Evolutionary conservation across 2,329 filamentous ascomycete genomes (phyloP).

Genomic region (Lecanicillium sp.): DNA sequence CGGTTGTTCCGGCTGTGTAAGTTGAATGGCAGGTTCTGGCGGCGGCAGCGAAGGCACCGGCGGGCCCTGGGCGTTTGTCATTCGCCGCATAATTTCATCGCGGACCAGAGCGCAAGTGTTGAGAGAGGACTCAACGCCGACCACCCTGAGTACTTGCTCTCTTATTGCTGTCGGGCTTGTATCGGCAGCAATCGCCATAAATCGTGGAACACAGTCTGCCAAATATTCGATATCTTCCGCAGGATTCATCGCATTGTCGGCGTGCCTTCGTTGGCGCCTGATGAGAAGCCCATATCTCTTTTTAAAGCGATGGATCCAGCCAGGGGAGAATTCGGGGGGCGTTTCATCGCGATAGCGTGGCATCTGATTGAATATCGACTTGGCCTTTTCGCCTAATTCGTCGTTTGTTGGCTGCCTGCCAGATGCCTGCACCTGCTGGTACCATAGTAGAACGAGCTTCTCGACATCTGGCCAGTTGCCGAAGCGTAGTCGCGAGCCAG

Average conservation of each 20-base stretch:
- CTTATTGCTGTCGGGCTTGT: conserved; percentile 52
- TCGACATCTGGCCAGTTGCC: conserved; percentile 58
- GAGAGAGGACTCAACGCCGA: conserved; percentile 47
- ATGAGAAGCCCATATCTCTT: conserved; percentile 53
- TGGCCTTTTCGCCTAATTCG: conserved; percentile 54
- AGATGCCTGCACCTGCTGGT: conserved; percentile 40
- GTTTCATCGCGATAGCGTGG: conserved; percentile 52
- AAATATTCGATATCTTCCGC: conserved; percentile 52
- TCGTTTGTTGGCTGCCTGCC: conserved; percentile 54
- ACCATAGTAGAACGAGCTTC: conserved; percentile 48
- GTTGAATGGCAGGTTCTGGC: conserved; percentile 15
- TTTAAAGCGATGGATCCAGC: conserved; percentile 58
- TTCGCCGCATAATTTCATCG: conserved; percentile 44
- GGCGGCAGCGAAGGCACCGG: conserved; percentile 16
- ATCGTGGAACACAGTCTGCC: conserved; percentile 49
- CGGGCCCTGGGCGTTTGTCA: conserved; percentile 15
- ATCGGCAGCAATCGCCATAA: conserved; percentile 49
- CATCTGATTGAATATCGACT: conserved; percentile 47
- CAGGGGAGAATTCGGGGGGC: conserved; percentile 54
- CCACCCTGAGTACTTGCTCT: conserved; percentile 45
- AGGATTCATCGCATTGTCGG: conserved; percentile 35
- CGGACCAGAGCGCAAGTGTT: conserved; percentile 48
- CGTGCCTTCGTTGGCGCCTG: conserved; percentile 45
- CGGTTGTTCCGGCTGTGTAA: conserved; percentile 24
- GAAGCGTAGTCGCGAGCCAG: conserved; percentile 53